phyloP scores from a whole-genome alignment of 73 alveolate genomes.

The Blepharisma stoltei region DNA sequence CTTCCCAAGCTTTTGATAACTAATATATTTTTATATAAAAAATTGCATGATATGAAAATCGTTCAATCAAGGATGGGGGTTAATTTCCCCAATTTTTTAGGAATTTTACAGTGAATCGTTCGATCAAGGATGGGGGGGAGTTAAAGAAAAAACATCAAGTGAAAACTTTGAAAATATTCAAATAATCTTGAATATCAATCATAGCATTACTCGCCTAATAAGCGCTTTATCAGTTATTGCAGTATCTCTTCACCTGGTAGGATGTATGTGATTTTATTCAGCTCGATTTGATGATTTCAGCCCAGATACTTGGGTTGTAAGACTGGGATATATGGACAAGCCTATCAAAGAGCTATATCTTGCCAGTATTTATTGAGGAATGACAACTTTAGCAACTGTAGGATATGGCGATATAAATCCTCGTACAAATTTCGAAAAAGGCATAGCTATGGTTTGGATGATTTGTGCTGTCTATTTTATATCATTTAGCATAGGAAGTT shows the following conservation, averaged over 20 bases:
- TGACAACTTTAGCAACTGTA: constrained; percentile 19
- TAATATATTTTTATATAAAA: no score
- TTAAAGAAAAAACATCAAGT: not conserved
- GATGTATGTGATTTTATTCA: constrained; percentile 19
- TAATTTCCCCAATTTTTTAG: no score
- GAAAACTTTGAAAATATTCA: not conserved
- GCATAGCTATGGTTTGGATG: constrained; percentile 13
- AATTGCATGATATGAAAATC: no score
- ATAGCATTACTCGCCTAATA: not conserved
- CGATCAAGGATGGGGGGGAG: no score
- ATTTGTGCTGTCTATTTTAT: not conserved
- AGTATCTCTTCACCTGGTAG: not conserved
- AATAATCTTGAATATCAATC: constrained; percentile 5
- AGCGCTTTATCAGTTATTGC: not conserved
- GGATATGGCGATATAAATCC: constrained; percentile 35
- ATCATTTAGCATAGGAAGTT: not conserved
- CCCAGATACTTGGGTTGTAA: constrained; percentile 13
- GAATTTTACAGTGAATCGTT: no score
- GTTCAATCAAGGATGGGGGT: no score
- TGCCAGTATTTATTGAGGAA: not conserved
- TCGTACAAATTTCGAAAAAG: not conserved
- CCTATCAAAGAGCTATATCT: constrained; percentile 14
- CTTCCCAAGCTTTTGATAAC: no score
- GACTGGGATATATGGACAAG: not conserved
- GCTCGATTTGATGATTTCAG: constrained; percentile 7